These are phyloP conservation scores for Hymenoscyphus scutula DNA, from an alignment of 2,329 filamentous ascomycete genomes.

Conservation along the genomic window DNA sequence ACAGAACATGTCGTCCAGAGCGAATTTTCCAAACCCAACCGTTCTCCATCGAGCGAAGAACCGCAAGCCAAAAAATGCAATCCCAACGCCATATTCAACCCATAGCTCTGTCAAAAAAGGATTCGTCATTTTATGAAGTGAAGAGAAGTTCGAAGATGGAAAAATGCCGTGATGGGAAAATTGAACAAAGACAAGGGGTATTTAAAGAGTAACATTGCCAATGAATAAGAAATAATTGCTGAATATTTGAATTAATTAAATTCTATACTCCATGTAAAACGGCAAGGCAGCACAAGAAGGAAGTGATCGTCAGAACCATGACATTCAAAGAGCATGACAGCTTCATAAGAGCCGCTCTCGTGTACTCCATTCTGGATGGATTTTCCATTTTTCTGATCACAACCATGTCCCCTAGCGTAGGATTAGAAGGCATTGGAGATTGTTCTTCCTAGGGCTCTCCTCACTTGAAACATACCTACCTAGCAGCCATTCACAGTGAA, in stretches of 20 bases:
- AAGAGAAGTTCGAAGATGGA: background rate
- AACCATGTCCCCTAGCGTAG: background rate
- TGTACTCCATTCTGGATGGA: background rate
- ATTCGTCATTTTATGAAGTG: background rate
- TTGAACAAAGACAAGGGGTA: background rate
- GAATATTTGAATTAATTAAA: background rate
- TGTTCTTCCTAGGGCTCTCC: background rate
- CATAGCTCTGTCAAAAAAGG: constrained; percentile 8
- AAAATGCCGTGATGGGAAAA: background rate
- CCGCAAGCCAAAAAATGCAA: background rate
- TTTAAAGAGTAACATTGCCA: background rate
- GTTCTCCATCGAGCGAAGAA: constrained; percentile 6
- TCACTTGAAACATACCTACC: background rate
- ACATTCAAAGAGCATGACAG: background rate
- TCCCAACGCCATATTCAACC: constrained; percentile 10
- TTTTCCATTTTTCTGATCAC: background rate
- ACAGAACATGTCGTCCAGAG: background rate
- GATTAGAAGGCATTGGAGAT: background rate
- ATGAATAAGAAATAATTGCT: background rate
- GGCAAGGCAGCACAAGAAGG: background rate
- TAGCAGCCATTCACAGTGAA: background rate
- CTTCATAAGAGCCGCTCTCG: background rate
- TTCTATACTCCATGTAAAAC: background rate
- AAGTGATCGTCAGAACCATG: background rate
- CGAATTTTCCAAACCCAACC: background rate